Conservation (phyloP, 805 yeast genomes). For the Suhomyces pyralidae region DNA sequence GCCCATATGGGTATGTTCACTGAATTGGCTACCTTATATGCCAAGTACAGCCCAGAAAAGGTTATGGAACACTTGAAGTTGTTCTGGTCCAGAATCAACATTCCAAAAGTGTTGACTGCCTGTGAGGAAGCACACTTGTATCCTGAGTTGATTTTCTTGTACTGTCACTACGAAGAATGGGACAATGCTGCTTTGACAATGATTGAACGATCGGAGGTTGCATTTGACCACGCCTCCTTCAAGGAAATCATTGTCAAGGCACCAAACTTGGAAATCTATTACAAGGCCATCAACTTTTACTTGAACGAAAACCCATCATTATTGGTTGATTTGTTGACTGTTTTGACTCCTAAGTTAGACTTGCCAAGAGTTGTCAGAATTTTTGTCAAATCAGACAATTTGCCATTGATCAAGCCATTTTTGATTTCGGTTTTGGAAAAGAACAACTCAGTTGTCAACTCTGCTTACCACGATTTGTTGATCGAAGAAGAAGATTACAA, state of each 20-base stretch:
- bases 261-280: conserved; percentile 92
- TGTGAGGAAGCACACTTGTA: conserved; percentile 92
- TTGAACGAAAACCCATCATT: conserved; percentile 88
- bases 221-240: conserved; percentile 90
- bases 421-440: conserved; percentile 86
- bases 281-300: conserved; percentile 95
- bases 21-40: conserved; percentile 85
- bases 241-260: conserved; percentile 94
- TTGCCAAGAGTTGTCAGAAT: conserved; percentile 92
- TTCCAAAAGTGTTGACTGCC: conserved; percentile 94
- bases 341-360: conserved; percentile 84
- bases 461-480: conserved; percentile 91
- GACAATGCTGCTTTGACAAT: conserved; percentile 96
- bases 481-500: conserved; percentile 96
- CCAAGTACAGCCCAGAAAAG: conserved; percentile 84
- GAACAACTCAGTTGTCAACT: conserved; percentile 87
- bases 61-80: conserved; percentile 95
- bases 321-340: conserved; percentile 80
- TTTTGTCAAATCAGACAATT: conserved; percentile 91
- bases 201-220: conserved; percentile 91
- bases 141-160: conserved; percentile 93
- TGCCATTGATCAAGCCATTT: conserved; percentile 95
- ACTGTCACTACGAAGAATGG: conserved; percentile 99
- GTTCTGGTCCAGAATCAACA: conserved; percentile 97
- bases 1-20: conserved; percentile 99